phyloP scores from a whole-genome alignment of 495 filamentous ascomycete genomes.

The Aspergillus sparsus region DNA sequence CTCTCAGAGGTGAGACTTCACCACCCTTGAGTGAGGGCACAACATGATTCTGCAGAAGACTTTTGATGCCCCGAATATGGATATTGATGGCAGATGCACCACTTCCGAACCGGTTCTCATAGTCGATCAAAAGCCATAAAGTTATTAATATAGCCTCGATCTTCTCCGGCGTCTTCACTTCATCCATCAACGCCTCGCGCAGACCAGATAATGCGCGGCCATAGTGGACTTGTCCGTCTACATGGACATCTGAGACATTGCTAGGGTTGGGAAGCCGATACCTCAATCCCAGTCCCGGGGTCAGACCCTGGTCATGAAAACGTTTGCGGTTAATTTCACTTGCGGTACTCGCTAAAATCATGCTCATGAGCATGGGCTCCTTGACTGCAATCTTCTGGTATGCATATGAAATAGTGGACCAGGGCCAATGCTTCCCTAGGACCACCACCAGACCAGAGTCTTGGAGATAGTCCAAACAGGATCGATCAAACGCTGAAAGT shows the following conservation, averaged over 20 bases:
- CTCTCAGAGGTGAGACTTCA: neutral
- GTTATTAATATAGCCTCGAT: conserved; percentile 40
- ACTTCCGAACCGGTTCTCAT: conserved; percentile 39
- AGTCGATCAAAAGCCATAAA: conserved; percentile 40
- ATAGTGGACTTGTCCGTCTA: conserved; percentile 32
- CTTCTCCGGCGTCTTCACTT: conserved; percentile 31
- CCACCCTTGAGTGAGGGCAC: conserved; percentile 30
- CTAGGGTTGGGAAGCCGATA: too few species aligned
- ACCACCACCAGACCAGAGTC: conserved; percentile 35
- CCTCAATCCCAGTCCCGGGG: conserved; percentile 17
- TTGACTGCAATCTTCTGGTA: conserved; percentile 36
- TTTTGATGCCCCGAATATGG: conserved; percentile 36
- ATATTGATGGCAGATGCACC: conserved; percentile 36
- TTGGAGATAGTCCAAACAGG: conserved; percentile 32
- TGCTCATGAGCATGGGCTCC: conserved; percentile 40
- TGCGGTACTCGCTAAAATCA: conserved; percentile 38
- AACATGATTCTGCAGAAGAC: conserved; percentile 34
- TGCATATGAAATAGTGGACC: conserved; percentile 36
- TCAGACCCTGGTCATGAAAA: conserved; percentile 21
- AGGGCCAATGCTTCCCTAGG: conserved; percentile 41
- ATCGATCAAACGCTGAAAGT: conserved; percentile 32
- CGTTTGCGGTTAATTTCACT: conserved; percentile 24
- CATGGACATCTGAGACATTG: conserved; percentile 6
- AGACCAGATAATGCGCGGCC: conserved; percentile 35
- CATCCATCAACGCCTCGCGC: conserved; percentile 32